Conservation (phyloP, 805 yeast species). For the Saccharomycopsis capsularis region DNA sequence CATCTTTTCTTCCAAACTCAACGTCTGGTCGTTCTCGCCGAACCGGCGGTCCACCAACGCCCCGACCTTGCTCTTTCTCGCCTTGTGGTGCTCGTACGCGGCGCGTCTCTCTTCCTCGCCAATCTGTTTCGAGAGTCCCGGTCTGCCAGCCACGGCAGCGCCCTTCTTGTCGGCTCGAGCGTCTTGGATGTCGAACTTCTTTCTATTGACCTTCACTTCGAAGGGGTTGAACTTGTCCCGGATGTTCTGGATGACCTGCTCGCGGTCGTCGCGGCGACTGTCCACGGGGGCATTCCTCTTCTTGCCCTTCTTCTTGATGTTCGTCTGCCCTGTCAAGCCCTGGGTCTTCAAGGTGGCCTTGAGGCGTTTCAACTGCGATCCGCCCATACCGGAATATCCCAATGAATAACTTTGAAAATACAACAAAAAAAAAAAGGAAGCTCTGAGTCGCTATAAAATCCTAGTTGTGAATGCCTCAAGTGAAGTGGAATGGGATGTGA, state of each 20-base stretch:
- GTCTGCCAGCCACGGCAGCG: slow-evolving; percentile 49
- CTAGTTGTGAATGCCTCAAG: too few relatives aligned
- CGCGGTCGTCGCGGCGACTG: slow-evolving; percentile 63
- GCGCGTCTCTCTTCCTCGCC: slow-evolving; percentile 59
- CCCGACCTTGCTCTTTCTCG: slow-evolving; percentile 66
- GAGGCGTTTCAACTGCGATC: slow-evolving; percentile 79
- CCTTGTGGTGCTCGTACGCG: slow-evolving; percentile 58
- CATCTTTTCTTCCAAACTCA: slow-evolving; percentile 91
- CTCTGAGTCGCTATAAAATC: too few relatives aligned
- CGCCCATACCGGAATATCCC: too few relatives aligned
- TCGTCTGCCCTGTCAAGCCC: slow-evolving; percentile 84
- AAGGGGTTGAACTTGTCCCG: slow-evolving; percentile 87
- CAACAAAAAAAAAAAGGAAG: too few relatives aligned
- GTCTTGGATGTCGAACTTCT: slow-evolving; percentile 45
- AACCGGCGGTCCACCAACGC: slow-evolving; percentile 80
- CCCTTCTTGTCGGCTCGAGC: slow-evolving; percentile 30
- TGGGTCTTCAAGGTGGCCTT: slow-evolving; percentile 69
- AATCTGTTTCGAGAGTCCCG: slow-evolving; percentile 59
- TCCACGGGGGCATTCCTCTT: slow-evolving; percentile 50
- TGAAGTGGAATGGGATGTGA: too few relatives aligned
- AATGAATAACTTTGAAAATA: too few relatives aligned
- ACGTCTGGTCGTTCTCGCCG: slow-evolving; percentile 69
- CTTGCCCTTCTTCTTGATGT: slow-evolving; percentile 46
- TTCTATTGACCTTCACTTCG: slow-evolving; percentile 65
- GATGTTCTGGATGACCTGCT: slow-evolving; percentile 48